These are phyloP conservation scores for Theobroma cacao DNA, from an alignment of 345 rosid genomes.

Conservation along the genomic window DNA sequence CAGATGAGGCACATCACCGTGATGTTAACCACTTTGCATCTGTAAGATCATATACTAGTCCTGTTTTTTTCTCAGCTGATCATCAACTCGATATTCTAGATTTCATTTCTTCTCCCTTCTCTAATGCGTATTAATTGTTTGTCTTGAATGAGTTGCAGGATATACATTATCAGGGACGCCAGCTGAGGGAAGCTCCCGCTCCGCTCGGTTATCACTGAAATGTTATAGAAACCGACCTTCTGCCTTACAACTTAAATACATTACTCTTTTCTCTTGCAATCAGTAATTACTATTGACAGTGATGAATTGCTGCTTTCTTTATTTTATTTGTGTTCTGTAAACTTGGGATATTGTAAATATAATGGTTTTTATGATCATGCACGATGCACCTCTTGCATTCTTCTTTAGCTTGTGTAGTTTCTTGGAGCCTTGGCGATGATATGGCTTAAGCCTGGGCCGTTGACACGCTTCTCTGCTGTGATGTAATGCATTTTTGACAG, in stretches of 20 bases:
- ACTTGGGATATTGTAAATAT: too few relatives aligned
- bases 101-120: background rate
- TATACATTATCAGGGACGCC: slow-evolving; percentile 62
- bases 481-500: too few relatives aligned
- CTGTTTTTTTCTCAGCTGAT: background rate
- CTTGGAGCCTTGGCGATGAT: too few relatives aligned
- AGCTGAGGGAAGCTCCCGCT: slow-evolving; percentile 66
- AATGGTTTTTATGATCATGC: too few relatives aligned
- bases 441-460: too few relatives aligned
- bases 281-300: too few relatives aligned
- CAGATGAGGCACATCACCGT: slow-evolving; percentile 83
- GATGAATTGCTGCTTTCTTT: background rate
- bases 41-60: slow-evolving; percentile 25
- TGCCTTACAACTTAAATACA: background rate
- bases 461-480: too few relatives aligned
- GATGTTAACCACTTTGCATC: slow-evolving; percentile 88
- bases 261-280: too few relatives aligned
- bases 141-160: slow-evolving; percentile 36
- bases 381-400: too few relatives aligned
- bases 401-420: too few relatives aligned
- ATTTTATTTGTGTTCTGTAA: too few relatives aligned
- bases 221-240: background rate
- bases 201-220: slow-evolving; percentile 64
- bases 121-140: background rate
- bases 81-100: background rate